phyloP scores from a whole-genome alignment of 2,329 filamentous ascomycete species.

The Taxawa tesnikishii region DNA sequence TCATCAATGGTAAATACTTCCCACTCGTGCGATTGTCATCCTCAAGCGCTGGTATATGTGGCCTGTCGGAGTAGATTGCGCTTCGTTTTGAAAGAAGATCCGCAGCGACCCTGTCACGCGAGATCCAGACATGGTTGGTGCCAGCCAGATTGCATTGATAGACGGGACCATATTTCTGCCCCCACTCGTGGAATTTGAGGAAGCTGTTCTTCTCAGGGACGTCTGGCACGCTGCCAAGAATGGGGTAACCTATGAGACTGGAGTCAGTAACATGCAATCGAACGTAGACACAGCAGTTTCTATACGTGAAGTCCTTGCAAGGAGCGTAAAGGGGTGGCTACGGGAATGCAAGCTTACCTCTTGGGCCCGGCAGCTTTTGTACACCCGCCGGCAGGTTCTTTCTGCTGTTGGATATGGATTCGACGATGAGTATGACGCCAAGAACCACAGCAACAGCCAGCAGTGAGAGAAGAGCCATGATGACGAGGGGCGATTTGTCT shows the following conservation, averaged over 20 bases:
- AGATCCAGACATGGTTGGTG: slow-evolving; percentile 33
- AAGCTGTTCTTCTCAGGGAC: slow-evolving; percentile 30
- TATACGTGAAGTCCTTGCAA: no score
- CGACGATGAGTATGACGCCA: slow-evolving; percentile 14
- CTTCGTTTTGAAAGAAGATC: slow-evolving; percentile 32
- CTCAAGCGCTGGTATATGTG: slow-evolving; percentile 31
- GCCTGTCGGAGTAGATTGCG: slow-evolving; percentile 33
- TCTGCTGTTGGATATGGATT: slow-evolving; percentile 8
- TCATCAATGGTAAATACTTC: slow-evolving; percentile 32
- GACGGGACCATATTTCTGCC: slow-evolving; percentile 30
- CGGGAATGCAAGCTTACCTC: slow-evolving; percentile 9
- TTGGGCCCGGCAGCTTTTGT: slow-evolving; percentile 13
- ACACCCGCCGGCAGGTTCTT: slow-evolving; percentile 9
- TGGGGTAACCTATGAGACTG: slow-evolving; percentile 25
- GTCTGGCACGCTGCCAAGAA: slow-evolving; percentile 29
- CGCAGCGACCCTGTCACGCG: slow-evolving; percentile 27
- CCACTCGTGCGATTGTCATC: slow-evolving; percentile 31
- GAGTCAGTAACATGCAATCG: no score
- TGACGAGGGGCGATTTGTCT: no score
- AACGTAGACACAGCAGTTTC: no score
- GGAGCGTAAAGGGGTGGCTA: no score
- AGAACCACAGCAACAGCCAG: slow-evolving; percentile 14
- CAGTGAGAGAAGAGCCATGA: slow-evolving; percentile 12
- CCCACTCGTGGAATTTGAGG: slow-evolving; percentile 35
- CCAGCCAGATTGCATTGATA: slow-evolving; percentile 33